phyloP scores from a whole-genome alignment of 805 yeast species.

The Isabelozyma pseudorhagii region DNA sequence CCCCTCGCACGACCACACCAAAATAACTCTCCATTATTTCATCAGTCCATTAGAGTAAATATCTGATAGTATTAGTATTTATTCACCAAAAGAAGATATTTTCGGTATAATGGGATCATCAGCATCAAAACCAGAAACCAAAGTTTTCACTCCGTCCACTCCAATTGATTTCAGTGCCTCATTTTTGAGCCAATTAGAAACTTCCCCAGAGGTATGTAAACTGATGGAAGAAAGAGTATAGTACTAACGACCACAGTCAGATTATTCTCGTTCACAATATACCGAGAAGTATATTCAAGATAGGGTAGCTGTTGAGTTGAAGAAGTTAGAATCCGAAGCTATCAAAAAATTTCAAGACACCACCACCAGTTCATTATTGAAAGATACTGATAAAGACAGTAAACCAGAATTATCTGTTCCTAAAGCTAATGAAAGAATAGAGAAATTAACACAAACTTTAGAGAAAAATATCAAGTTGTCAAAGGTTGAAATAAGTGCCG shows the following conservation, averaged over 20 bases:
- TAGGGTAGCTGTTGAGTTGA: constrained; percentile 56
- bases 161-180: constrained; percentile 68
- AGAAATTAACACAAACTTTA: constrained; percentile 30
- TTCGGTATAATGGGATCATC: constrained; percentile 49
- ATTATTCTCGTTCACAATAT: constrained; percentile 67
- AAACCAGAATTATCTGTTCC: constrained; percentile 25
- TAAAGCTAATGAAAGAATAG: constrained; percentile 39
- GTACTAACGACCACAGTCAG: constrained; percentile 35
- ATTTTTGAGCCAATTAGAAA: constrained; percentile 60
- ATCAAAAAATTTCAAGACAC: constrained; percentile 49
- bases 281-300: constrained; percentile 66
- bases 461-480: constrained; percentile 32
- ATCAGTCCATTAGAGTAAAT: too few relatives aligned
- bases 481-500: constrained; percentile 31
- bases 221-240: neutral
- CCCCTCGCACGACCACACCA: neutral
- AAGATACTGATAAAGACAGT: constrained; percentile 18
- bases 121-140: constrained; percentile 61
- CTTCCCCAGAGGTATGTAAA: constrained; percentile 48
- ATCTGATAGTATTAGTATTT: too few relatives aligned
- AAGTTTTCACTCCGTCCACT: constrained; percentile 63
- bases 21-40: neutral
- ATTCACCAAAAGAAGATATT: neutral
- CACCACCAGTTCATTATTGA: constrained; percentile 40
- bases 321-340: constrained; percentile 52